Evolutionary conservation across 345 rosid genomes (phyloP), one percentile per base, ranked within the genome.

Genomic region (Leavenworthia alabamica): DNA sequence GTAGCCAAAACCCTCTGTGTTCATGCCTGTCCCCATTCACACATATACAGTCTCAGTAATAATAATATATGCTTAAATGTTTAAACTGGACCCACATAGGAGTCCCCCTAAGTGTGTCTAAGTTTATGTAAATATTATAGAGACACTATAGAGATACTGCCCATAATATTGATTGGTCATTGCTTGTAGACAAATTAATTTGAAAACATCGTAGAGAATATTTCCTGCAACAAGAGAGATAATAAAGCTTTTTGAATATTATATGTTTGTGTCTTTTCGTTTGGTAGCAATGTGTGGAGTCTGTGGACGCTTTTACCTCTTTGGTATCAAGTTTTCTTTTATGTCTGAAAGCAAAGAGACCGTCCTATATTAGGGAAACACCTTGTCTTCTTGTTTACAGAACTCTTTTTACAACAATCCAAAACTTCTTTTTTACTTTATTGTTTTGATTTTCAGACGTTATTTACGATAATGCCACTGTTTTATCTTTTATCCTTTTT

Each of bases 321-420:
- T 58, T 72, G 50, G 67, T 44, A 61, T 24, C 56, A 35, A 58
- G 43, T 58, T 72, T 45, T 58, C 66, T 51, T 71, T 51, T 47
- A 27, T 58, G 70, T 58, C 66, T 65, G 61, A 65, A 43, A 65
- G 71, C 71, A 19, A 51, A 71, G 55, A 43, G 70, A 64, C 56
- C 66, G 49, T 58, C 56, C 66, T 71, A 32, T 49, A 48, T 42
- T 50, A 49, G 75, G 65, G 62, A 72, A 71, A 72, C 71, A 72
- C 16, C 8, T 71, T 72, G 75, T 72, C 67, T 37, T 64, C 12
- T 70, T 56, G 60, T 70, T 51, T 40, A 62, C 70, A 70, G 53
- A 14, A n/a, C 53, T 58, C 62, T 51, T 63, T 47, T 31, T 16
- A 20, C 70, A 57, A 57, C 33, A 71, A 64, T 50, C 71, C 70